Conservation (phyloP, 2,329 filamentous ascomycete genomes). For the Davidsoniella virescens region DNA sequence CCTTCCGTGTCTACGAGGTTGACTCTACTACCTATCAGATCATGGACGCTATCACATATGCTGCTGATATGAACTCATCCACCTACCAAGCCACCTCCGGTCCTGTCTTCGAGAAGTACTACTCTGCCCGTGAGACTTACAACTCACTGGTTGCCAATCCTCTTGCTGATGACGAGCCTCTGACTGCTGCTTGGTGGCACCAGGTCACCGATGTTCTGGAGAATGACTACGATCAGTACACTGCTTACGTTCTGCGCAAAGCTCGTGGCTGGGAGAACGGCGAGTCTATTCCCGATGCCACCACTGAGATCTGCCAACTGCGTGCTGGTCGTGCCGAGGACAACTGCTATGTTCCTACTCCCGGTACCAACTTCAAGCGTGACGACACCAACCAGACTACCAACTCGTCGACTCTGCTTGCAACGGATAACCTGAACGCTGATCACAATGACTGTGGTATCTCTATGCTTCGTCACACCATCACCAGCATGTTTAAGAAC, state of each 20-base stretch:
- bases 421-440: neutral
- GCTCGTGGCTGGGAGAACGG: conserved; percentile 27
- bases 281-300: conserved; percentile 24
- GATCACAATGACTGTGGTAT: conserved; percentile 17
- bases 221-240: conserved; percentile 26
- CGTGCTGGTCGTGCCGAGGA: conserved; percentile 35
- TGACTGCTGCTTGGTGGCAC: conserved; percentile 44
- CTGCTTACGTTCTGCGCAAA: conserved; percentile 30
- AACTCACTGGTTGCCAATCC: conserved; percentile 29
- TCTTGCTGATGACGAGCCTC: conserved; percentile 24
- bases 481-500: conserved; percentile 6
- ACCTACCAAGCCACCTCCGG: conserved; percentile 25
- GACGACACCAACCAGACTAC: conserved; percentile 12
- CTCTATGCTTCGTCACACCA: conserved; percentile 15
- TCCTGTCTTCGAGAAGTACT: conserved; percentile 38
- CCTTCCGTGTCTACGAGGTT: conserved; percentile 42
- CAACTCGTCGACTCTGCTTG: neutral
- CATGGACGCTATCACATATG: conserved; percentile 37
- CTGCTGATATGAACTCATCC: conserved; percentile 32
- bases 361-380: conserved; percentile 23
- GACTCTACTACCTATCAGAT: conserved; percentile 40
- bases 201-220: conserved; percentile 35
- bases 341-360: conserved; percentile 28
- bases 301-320: conserved; percentile 33
- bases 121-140: conserved; percentile 39